Percentiles rank a stretch among this genome's conserved stretches.
phyloP scores from a whole-genome alignment of 2,329 filamentous ascomycete species.

The Chrysosporium keratinophilum region DNA sequence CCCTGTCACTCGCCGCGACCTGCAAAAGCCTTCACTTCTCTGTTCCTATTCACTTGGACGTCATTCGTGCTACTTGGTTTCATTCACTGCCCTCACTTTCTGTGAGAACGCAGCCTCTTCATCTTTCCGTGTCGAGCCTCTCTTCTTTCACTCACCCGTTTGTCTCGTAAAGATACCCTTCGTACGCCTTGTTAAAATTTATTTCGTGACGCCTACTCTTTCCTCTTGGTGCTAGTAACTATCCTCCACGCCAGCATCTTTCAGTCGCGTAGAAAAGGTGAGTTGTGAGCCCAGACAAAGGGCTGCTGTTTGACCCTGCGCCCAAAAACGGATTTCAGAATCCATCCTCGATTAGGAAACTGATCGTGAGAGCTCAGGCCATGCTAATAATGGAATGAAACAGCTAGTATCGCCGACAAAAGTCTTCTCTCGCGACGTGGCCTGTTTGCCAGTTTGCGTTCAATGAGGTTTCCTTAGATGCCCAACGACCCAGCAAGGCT shows the following conservation, averaged over 20 bases:
- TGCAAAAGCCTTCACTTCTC: neutral
- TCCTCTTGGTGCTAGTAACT: neutral
- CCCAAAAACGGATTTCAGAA: neutral
- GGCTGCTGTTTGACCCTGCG: neutral
- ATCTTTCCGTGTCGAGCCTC: too few species aligned
- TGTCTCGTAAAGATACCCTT: neutral
- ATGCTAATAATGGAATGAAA: slow-evolving; percentile 4
- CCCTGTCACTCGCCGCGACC: neutral
- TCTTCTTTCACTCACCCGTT: neutral
- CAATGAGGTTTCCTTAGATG: slow-evolving; percentile 3
- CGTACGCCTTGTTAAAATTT: neutral
- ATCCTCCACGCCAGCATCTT: neutral
- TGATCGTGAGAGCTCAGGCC: slow-evolving; percentile 3
- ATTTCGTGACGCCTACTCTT: neutral
- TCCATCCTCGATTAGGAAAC: slow-evolving; percentile 3
- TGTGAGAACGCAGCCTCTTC: neutral
- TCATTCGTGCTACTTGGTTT: neutral
- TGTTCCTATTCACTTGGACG: neutral
- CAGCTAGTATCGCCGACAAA: neutral
- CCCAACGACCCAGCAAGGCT: slow-evolving; percentile 9
- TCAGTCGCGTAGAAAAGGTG: slow-evolving; percentile 2
- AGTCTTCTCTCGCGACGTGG: neutral
- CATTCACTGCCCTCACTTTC: neutral
- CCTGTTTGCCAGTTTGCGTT: neutral
- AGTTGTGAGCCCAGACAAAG: neutral